Conservation (phyloP, 1,139 yeast genomes). For the Saccharomyces hybrid region DNA sequence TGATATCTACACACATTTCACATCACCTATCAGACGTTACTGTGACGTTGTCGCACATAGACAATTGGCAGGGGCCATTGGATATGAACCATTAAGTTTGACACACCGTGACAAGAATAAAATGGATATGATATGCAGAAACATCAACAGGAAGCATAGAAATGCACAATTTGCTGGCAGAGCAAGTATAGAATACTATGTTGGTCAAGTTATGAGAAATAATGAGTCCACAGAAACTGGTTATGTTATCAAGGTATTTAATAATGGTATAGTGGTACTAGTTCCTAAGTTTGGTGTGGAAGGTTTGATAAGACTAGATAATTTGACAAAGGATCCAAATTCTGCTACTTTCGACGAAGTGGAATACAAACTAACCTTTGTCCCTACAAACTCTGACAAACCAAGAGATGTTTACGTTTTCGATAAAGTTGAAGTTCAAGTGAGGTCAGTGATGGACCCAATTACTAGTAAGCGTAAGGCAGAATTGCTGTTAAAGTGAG, state of each 20-base stretch:
- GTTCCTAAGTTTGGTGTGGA: constrained; percentile 98
- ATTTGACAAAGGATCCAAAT: constrained; percentile 54
- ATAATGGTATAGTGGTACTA: constrained; percentile 88
- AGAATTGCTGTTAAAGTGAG: constrained; percentile 50
- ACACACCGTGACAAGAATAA: constrained; percentile 81
- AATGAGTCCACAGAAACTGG: constrained; percentile 74
- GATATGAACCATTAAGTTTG: constrained; percentile 75
- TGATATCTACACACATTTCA: constrained; percentile 95
- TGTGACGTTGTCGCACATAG: constrained; percentile 97
- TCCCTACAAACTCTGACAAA: constrained; percentile 37
- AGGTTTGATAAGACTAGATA: constrained; percentile 77
- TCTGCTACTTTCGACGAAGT: constrained; percentile 72
- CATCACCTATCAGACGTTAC: constrained; percentile 96
- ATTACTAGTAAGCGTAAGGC: constrained; percentile 91
- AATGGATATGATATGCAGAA: constrained; percentile 83
- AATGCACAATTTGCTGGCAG: constrained; percentile 99
- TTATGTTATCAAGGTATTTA: constrained; percentile 82
- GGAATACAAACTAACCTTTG: constrained; percentile 57
- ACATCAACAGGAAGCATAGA: constrained; percentile 89
- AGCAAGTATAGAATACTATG: constrained; percentile 94
- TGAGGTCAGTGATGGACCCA: constrained; percentile 75
- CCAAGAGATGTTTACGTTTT: constrained; percentile 58
- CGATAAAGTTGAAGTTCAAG: constrained; percentile 77
- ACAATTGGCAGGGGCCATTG: constrained; percentile 97
- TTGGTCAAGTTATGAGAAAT: constrained; percentile 92